Evolutionary conservation across 768 basidiomycete species (phyloP).

Genomic region (Dendrothele bispora): DNA sequence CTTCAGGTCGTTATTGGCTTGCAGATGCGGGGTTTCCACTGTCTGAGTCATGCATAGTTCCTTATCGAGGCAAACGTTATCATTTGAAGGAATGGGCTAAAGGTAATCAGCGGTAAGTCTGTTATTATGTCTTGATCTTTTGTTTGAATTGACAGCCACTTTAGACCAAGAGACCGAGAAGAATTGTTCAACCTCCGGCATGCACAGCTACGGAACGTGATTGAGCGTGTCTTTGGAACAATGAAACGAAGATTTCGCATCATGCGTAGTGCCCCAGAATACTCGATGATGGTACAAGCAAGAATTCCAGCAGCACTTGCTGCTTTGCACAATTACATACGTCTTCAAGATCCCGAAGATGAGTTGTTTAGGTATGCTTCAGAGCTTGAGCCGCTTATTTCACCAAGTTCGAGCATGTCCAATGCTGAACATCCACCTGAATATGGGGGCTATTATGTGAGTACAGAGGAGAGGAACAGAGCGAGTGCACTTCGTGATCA

Average conservation of each 20-base stretch:
- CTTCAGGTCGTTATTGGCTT: slow-evolving; percentile 18
- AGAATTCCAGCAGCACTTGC: slow-evolving; percentile 19
- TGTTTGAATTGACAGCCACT: neutral
- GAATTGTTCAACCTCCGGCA: slow-evolving; percentile 28
- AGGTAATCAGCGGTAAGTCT: neutral
- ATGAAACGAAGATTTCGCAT: slow-evolving; percentile 20
- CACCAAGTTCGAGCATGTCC: too few species aligned
- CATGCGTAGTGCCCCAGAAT: slow-evolving; percentile 17
- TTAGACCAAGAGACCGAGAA: slow-evolving; percentile 19
- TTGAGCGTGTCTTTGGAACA: slow-evolving; percentile 27
- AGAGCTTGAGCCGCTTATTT: too few species aligned
- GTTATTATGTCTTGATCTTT: neutral
- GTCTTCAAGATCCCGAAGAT: slow-evolving; percentile 20
- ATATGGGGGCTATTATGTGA: too few species aligned
- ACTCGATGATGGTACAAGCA: slow-evolving; percentile 18
- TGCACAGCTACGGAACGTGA: slow-evolving; percentile 21
- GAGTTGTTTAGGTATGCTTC: neutral
- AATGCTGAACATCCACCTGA: too few species aligned
- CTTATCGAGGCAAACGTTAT: slow-evolving; percentile 24
- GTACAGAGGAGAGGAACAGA: too few species aligned
- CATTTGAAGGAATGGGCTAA: slow-evolving; percentile 26
- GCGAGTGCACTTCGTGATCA: too few species aligned
- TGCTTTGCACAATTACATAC: slow-evolving; percentile 27
- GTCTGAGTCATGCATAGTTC: slow-evolving; percentile 21
- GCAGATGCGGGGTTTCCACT: slow-evolving; percentile 21